Base-by-base conservation (phyloP, 192 early-diverging fungal species). In the Backusella tuberculispora region DNA sequence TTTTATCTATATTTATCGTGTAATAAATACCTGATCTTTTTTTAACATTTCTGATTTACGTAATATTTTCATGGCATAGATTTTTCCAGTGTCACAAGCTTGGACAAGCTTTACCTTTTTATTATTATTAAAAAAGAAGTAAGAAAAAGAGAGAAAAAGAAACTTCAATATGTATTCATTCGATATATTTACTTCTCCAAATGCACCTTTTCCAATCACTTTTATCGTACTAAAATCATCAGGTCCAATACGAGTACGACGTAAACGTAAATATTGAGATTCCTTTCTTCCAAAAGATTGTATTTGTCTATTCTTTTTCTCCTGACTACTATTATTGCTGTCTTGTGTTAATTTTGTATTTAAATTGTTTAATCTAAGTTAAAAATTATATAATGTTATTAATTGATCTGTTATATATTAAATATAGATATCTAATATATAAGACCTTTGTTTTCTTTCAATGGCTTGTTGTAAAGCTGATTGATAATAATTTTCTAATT, bases 161-260 rank as follows among this genome's bases (percentile, higher is more conserved):
- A 6, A 4, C 60, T 44, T 69, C 13, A n/a, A 17, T 40, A 6
- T 42, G 34, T 1, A 42, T 24, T 47, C 10, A 9, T 34, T 34
- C 29, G 2, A 34, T 34, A 34, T 34, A 34, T 34, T 34, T 76
- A 90, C 92, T 80, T 99, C 98, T 63, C 98, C 98, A 86, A 97
- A 99, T 4, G 97, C 98, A 41, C 98, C 98, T 60, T 95, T 95
- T 1, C 98, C 98, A 80, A 99, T 99, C 13, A 99, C 97, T 85
- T 95, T 94, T 73, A 99, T 88, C 17, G 98, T 99, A 48, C 85
- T 77, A 81, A 99, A 99, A 84, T 99, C 97, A 56, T 90, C 89
- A 6, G 96, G 88, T 37, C 94, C 92, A 42, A 99, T 80, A 76
- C 92, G 88, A 48, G 93, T 94, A 48, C 98, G 87, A 45, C 96